phyloP scores from a whole-genome alignment of 441 rosid genomes.

The Geranium incanum region DNA sequence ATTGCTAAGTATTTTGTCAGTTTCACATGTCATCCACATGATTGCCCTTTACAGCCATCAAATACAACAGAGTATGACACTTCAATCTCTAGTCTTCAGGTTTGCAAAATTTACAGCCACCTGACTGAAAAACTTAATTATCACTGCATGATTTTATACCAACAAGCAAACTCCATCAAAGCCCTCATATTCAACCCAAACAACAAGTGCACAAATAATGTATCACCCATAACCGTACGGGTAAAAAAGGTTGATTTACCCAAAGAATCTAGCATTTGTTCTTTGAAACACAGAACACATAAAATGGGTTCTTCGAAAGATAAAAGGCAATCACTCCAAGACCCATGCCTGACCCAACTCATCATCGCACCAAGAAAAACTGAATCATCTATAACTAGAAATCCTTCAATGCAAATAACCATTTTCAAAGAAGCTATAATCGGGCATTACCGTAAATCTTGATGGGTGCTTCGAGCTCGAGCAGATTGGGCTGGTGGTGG shows the following conservation, averaged over 20 bases:
- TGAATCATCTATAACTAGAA: too few species aligned
- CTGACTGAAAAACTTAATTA: not conserved
- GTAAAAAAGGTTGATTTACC: too few species aligned
- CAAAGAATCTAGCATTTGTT: too few species aligned
- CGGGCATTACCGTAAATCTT: constrained; percentile 67
- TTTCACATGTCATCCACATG: not conserved
- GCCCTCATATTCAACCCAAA: not conserved
- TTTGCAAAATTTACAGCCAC: not conserved
- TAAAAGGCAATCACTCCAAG: too few species aligned
- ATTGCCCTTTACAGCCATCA: not conserved
- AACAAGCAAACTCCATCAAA: not conserved
- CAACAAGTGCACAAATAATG: not conserved
- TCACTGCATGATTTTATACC: not conserved
- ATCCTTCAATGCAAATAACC: too few species aligned
- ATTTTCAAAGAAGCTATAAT: not conserved
- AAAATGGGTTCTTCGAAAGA: too few species aligned
- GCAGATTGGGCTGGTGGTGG: constrained; percentile 71
- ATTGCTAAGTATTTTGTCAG: not conserved
- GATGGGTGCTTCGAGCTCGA: constrained; percentile 92
- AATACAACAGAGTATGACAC: not conserved
- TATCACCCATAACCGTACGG: not conserved
- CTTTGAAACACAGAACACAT: too few species aligned
- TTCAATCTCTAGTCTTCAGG: not conserved
- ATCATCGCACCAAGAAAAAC: too few species aligned
- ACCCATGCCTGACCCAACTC: too few species aligned